Conservation (phyloP, 805 yeast species). For the Saturnispora zaruensis region DNA sequence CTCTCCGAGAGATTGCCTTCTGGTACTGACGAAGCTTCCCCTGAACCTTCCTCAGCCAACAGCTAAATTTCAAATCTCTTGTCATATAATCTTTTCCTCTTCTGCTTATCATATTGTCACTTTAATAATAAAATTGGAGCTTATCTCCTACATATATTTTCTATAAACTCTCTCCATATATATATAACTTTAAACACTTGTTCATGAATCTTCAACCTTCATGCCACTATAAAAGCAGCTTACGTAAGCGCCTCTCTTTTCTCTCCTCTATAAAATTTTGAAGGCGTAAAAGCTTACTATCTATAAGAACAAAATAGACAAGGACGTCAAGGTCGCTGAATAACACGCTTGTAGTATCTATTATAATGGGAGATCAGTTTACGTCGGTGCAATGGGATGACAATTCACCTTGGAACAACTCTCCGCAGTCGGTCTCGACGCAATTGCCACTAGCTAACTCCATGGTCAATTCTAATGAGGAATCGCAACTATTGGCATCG, state of each 20-base stretch:
- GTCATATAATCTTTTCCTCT: neutral
- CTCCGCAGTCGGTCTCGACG: neutral
- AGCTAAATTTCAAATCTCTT: neutral
- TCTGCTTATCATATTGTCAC: neutral
- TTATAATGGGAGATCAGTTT: constrained; percentile 37
- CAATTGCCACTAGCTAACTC: neutral
- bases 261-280: neutral
- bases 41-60: neutral
- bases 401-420: constrained; percentile 5
- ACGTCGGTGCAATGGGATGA: constrained; percentile 50
- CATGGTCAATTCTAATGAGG: neutral
- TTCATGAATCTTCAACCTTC: neutral
- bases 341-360: neutral
- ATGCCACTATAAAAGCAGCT: neutral
- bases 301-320: neutral
- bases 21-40: constrained; percentile 31
- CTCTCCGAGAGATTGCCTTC: constrained; percentile 36
- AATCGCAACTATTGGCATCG: constrained; percentile 1
- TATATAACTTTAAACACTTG: neutral
- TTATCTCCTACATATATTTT: neutral
- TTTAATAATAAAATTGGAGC: no score
- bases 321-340: neutral
- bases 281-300: neutral
- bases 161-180: neutral
- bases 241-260: neutral